Base-by-base conservation (phyloP, 768 basidiomycete genomes). In the Lepiota venenata region DNA sequence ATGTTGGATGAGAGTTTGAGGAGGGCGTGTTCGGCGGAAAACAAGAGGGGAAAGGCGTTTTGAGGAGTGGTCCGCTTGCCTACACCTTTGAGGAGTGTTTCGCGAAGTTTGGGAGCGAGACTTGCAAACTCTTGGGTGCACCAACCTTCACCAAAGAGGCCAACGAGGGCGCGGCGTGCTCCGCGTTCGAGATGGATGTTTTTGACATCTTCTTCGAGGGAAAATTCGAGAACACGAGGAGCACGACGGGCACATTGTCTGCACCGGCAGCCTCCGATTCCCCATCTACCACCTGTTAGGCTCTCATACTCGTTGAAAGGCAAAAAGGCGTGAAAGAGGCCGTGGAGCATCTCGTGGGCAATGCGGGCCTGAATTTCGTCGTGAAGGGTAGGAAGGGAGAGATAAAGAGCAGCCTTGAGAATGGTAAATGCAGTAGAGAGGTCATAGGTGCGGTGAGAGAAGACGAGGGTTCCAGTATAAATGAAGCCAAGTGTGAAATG, bases 401-500 rank as follows among this genome's bases (percentile, higher is more conserved):
- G 87, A 69, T 94, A 98, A 9, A 77, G 73, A 1, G 95, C 85
- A 0, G 91, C 84, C 37, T 87, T 84, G 67, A 93, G 83, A 62
- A 98, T 92, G 57, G 89, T 82, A 66, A 98, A 93, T 0, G 91
- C 89, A 14, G 94, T 98, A 41, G 85, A 79, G 60, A 98, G 84
- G 72, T 98, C 96, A 70, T 93, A 97, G 1, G 91, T 85, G 12
- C 96, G 79, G 62, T 98, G 90, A 3, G 91, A 93, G 68, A 98
- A 97, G 25, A 87, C 77, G 42, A 98, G 87, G 3, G 93, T 96
- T 40, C 96, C 97, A 4, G 93, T 91, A 64, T 98, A 98, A 43
- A 98, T 84, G 71, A 88, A 98, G 2, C 93, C 93, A 44, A 98
- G 81, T 37, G 92, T 92, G 67, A 98, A 98, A 66, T 96, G 92